Evolutionary conservation across 2,329 filamentous ascomycete genomes (phyloP).

Genomic region (Fusarium succisae): DNA sequence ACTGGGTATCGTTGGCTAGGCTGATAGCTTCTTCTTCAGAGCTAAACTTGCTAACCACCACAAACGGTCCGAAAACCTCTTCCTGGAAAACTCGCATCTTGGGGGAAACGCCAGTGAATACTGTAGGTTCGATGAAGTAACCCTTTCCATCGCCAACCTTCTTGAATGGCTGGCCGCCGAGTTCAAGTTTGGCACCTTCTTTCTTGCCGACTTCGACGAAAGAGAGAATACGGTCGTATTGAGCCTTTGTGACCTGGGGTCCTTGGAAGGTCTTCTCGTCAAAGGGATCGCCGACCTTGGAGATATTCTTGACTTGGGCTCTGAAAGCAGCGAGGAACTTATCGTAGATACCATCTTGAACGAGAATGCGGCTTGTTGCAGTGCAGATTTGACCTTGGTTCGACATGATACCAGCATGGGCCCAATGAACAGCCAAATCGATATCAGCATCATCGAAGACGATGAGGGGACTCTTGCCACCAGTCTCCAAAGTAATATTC

Average conservation of each 20-base stretch:
- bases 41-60: conserved; percentile 54
- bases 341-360: conserved; percentile 69
- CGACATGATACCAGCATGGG: conserved; percentile 61
- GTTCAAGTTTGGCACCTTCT: conserved; percentile 73
- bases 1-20: conserved; percentile 63
- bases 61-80: conserved; percentile 59
- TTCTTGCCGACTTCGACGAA: conserved; percentile 76
- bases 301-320: conserved; percentile 50
- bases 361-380: conserved; percentile 70
- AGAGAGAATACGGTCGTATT: conserved; percentile 74
- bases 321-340: conserved; percentile 61
- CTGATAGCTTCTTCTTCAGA: conserved; percentile 54
- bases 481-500: conserved; percentile 73
- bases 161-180: conserved; percentile 61
- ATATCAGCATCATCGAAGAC: conserved; percentile 74
- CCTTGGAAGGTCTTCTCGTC: conserved; percentile 76
- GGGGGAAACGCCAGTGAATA: conserved; percentile 54
- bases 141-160: conserved; percentile 51
- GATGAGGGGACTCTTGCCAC: conserved; percentile 72
- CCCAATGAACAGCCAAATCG: conserved; percentile 72
- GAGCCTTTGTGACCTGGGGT: conserved; percentile 75
- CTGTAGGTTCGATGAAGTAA: conserved; percentile 57
- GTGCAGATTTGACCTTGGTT: conserved; percentile 74
- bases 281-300: conserved; percentile 76
- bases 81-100: conserved; percentile 57